Percentiles rank a stretch among this genome's conserved stretches.
Conservation (phyloP, 2,329 filamentous ascomycete species). For the Akanthomyces lecanii region DNA sequence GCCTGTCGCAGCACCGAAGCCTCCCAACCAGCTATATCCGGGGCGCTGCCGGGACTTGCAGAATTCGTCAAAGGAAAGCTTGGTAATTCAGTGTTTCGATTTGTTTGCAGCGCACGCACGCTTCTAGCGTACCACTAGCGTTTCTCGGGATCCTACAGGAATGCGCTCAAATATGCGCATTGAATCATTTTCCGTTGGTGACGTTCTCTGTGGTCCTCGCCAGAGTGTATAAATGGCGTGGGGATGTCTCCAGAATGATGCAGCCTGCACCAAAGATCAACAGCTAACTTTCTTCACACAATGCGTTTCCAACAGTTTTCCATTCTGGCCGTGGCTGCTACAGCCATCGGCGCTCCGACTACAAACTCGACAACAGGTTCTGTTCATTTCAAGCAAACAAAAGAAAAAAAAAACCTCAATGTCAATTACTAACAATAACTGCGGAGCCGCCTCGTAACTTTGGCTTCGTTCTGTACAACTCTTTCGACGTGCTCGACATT, state of each 20-base stretch:
- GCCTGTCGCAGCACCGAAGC: not conserved
- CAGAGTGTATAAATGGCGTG: not conserved
- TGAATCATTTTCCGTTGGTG: no score
- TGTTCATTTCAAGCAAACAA: no score
- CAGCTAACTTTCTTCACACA: not conserved
- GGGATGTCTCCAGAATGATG: not conserved
- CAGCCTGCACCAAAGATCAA: not conserved
- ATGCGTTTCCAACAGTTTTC: not conserved
- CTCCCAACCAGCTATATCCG: slow-evolving; percentile 10
- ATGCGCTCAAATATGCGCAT: not conserved
- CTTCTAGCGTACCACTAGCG: no score
- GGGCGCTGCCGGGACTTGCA: not conserved
- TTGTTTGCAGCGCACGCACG: not conserved
- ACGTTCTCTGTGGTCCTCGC: not conserved
- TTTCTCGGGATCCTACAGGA: not conserved
- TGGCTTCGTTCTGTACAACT: slow-evolving; percentile 9
- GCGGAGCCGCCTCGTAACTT: slow-evolving; percentile 1
- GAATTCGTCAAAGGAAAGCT: not conserved
- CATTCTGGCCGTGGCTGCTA: not conserved
- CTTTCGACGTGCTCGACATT: slow-evolving; percentile 27
- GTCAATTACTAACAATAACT: no score
- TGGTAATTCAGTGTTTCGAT: not conserved
- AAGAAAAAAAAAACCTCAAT: no score
- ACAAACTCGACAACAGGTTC: not conserved
- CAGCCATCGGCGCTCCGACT: not conserved